A percentile compares a stretch with the other conserved stretches of the same genome.
Evolutionary conservation across 139 green algal genomes (phyloP).

Genomic region (Protoeuglena noctilucae): DNA sequence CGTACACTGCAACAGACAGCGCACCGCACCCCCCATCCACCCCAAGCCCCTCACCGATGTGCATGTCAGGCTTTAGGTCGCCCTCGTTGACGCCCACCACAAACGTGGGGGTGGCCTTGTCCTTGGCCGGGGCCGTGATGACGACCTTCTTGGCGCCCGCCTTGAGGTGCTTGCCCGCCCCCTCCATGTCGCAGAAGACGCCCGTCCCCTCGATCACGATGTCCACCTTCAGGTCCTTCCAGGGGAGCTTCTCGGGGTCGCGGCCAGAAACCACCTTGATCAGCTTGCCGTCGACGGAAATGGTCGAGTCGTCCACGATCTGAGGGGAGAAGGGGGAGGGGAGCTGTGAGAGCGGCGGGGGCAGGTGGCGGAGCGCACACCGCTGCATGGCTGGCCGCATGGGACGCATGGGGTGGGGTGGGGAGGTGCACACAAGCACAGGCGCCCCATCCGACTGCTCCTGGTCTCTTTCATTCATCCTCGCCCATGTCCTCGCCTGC

Average conservation of each 20-base stretch:
- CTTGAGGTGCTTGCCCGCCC: conserved; percentile 78
- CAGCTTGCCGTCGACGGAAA: conserved; percentile 85
- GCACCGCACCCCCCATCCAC: too few species aligned
- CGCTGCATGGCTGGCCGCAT: too few species aligned
- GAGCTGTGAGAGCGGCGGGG: too few species aligned
- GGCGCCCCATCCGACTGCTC: too few species aligned
- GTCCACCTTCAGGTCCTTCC: conserved; percentile 73
- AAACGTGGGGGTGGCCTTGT: conserved; percentile 90
- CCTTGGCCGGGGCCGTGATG: conserved; percentile 98
- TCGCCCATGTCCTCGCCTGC: too few species aligned
- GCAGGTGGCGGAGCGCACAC: too few species aligned
- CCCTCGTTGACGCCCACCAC: conserved; percentile 92
- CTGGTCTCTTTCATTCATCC: too few species aligned
- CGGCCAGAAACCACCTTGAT: conserved; percentile 87
- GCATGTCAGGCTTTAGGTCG: conserved; percentile 73
- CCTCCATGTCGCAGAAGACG: conserved; percentile 76
- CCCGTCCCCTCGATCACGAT: conserved; percentile 96
- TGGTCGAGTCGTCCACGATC: conserved; percentile 64
- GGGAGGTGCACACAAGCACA: too few species aligned
- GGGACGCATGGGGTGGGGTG: too few species aligned
- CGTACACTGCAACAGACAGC: too few species aligned
- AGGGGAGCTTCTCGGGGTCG: conserved; percentile 89
- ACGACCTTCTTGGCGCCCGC: conserved; percentile 98
- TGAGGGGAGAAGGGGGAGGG: conserved; percentile 9
- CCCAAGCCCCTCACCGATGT: too few species aligned